Percentiles rank a stretch among this genome's conserved stretches.
These are phyloP conservation scores for Helianthus annuus DNA, from an alignment of 129 eudicot species.

Conservation along the genomic window HanXRQr2.0-SUNRISE NC_035439.2:87261465-87261964, in stretches of 20 bases:
- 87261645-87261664: slow-evolving; percentile 72
- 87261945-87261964: no score
- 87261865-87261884: slow-evolving; percentile 58
- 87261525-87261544: neutral
- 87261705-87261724: slow-evolving; percentile 57
- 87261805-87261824: slow-evolving; percentile 69
- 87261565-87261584: slow-evolving; percentile 37
- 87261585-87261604: slow-evolving; percentile 53
- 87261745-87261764: slow-evolving; percentile 53
- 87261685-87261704: slow-evolving; percentile 47
- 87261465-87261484: no score
- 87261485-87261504: no score
- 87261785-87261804: slow-evolving; percentile 51
- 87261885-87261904: slow-evolving; percentile 53
- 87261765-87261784: slow-evolving; percentile 65
- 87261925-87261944: no score
- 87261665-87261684: slow-evolving; percentile 50
- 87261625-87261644: slow-evolving; percentile 55
- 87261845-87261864: slow-evolving; percentile 42
- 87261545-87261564: slow-evolving; percentile 22
- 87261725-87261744: slow-evolving; percentile 63
- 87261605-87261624: slow-evolving; percentile 41
- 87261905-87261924: slow-evolving; percentile 7
- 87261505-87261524: no score
- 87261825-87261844: slow-evolving; percentile 61